Base-by-base conservation (phyloP, 2,329 filamentous ascomycete species). In the Aureobasidium zeae region DNA sequence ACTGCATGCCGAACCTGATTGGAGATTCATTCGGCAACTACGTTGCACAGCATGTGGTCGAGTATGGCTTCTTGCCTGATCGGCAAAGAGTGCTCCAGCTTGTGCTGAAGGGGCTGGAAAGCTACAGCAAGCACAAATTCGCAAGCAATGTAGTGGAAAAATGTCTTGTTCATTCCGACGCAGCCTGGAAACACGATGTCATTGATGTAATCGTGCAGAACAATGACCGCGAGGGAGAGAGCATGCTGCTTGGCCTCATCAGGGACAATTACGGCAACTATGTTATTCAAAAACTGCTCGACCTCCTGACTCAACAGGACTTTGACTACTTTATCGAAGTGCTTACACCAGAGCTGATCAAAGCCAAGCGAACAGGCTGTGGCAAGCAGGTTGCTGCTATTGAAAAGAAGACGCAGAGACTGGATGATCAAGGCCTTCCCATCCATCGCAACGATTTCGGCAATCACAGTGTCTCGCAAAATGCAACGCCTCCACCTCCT, bases 81-180 rank as follows among this genome's bases (percentile, higher is more conserved):
- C 77, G 80, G 15, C 71, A 72, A 11, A 77, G 72, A 53, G 81
- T 95, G 55, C 83, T 94, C 45, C 65, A 72, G 19, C 69, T 86
- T 34, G 81, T 96, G 51, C 79, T 81, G 51, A 70, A 71, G 10
- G 76, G 86, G 46, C 68, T 94, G 2, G 64, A 94, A 28, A 66
- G 68, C 1, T 80, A 86, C 54, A 94, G 87, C 19, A 94, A 87
- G 68, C 86, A 96, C 68, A 98, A 98, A 61, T 93, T 86, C 57
- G 89, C 91, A 1, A 95, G 88, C 57, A 96, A 98, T 55, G 89
- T 98, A 2, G 89, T 98, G 1, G 91, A 98, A 64, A 89, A 86
- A 63, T 94, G 87, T 58, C 81, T 96, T 48, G 71, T 82, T 44
- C 76, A 73, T 52, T 86, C 85, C 15, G 77, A 77, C 0, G 67